Evolutionary conservation across 257 asterid species (phyloP).

Genomic region (Ilex aquifolium): DNA sequence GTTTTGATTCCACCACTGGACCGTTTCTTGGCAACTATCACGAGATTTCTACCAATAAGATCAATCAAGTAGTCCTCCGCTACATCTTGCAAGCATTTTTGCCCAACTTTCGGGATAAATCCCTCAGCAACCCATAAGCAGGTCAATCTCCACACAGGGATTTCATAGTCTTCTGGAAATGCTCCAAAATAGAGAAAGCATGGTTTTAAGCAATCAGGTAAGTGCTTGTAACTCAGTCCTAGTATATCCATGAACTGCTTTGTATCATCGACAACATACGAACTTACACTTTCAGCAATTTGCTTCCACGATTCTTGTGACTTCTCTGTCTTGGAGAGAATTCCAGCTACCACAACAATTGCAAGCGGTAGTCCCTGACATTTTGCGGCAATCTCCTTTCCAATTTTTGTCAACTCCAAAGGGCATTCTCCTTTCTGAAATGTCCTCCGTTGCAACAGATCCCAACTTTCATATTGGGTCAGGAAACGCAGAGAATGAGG

Average conservation of each 20-base stretch:
- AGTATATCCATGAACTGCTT: constrained; percentile 1
- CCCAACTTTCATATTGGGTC: not conserved
- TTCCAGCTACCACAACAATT: constrained; percentile 15
- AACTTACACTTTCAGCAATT: not conserved
- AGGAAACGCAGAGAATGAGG: not conserved
- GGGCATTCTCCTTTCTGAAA: constrained; percentile 6
- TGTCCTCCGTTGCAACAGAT: not conserved
- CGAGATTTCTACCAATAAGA: constrained; percentile 14
- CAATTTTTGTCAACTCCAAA: not conserved
- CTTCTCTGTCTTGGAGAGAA: not conserved
- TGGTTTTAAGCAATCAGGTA: constrained; percentile 17
- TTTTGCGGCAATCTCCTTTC: constrained; percentile 1
- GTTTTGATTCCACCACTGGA: constrained; percentile 15
- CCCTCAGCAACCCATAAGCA: constrained; percentile 26
- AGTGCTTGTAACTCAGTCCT: constrained; percentile 18
- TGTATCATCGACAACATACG: not conserved
- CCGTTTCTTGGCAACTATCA: constrained; percentile 8
- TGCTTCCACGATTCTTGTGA: not conserved
- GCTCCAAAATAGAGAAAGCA: constrained; percentile 22
- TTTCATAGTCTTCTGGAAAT: constrained; percentile 17
- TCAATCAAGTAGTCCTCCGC: constrained; percentile 22
- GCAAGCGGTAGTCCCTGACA: constrained; percentile 16
- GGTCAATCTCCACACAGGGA: constrained; percentile 10
- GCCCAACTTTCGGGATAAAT: not conserved
- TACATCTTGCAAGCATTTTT: constrained; percentile 16